Evolutionary conservation across 2,329 filamentous ascomycete genomes (phyloP).

Genomic region (Colletotrichum neosansevieriae): DNA sequence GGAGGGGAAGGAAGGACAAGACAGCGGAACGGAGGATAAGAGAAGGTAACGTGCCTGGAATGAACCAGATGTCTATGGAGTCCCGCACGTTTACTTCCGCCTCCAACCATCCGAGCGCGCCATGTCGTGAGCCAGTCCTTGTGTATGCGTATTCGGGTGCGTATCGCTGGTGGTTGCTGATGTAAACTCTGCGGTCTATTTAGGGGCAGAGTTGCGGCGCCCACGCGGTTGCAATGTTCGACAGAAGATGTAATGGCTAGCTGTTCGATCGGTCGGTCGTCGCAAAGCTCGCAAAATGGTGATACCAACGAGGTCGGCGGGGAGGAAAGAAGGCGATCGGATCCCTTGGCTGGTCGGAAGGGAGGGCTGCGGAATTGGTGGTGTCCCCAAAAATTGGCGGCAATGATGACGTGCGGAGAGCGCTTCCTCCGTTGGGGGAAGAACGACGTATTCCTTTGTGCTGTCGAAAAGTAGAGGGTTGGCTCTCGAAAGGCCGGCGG

Average conservation of each 20-base stretch:
- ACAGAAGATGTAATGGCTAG: constrained; percentile 7
- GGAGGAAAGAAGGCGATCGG: constrained; percentile 14
- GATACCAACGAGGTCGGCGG: neutral
- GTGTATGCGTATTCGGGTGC: constrained; percentile 13
- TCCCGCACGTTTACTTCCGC: constrained; percentile 38
- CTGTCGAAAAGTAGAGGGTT: constrained; percentile 9
- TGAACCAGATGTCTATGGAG: constrained; percentile 35
- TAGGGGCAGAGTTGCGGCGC: constrained; percentile 35
- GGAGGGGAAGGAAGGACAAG: neutral
- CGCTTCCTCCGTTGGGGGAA: constrained; percentile 33
- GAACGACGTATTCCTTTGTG: constrained; percentile 7
- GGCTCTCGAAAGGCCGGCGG: neutral
- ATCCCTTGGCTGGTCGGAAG: constrained; percentile 31
- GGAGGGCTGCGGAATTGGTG: constrained; percentile 1
- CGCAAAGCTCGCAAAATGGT: constrained; percentile 3
- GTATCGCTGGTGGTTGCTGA: constrained; percentile 14
- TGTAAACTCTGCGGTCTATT: constrained; percentile 27
- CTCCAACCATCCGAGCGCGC: constrained; percentile 40
- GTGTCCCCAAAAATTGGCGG: constrained; percentile 20
- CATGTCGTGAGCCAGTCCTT: constrained; percentile 32
- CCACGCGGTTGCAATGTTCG: constrained; percentile 15
- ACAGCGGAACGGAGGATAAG: constrained; percentile 13
- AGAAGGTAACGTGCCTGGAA: constrained; percentile 28
- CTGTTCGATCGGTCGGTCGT: constrained; percentile 7
- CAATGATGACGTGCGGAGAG: constrained; percentile 16